Percentiles rank a stretch among this genome's conserved stretches.
These are phyloP conservation scores for Hanseniaspora gamundiae DNA, from an alignment of 1,139 yeast species.

Conservation along the genomic window DNA sequence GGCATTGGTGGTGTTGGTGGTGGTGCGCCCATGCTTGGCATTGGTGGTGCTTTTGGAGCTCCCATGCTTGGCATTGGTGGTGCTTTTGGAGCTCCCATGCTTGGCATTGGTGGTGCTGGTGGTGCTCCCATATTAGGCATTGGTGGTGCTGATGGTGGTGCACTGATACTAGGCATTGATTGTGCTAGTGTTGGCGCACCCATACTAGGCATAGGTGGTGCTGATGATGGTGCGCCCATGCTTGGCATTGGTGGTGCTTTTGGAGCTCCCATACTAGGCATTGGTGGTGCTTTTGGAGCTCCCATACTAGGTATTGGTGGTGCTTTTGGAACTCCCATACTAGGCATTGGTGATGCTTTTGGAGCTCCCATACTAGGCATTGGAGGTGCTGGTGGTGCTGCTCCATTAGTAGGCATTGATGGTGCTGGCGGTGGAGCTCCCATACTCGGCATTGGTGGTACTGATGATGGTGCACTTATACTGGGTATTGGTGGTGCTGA, in stretches of 20 bases:
- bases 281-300: constrained; percentile 18
- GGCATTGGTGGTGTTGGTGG: too few species aligned
- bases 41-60: too few species aligned
- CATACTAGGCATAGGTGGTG: constrained; percentile 4
- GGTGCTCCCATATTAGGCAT: constrained; percentile 11
- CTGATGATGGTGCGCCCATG: constrained; percentile 7
- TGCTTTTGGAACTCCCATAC: constrained; percentile 6
- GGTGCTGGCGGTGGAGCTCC: constrained; percentile 12
- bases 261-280: constrained; percentile 13
- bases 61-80: constrained; percentile 10
- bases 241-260: constrained; percentile 15
- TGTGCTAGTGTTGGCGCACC: constrained; percentile 18
- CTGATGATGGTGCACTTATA: constrained; percentile 3
- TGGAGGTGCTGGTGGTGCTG: constrained; percentile 12
- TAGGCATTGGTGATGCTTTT: constrained; percentile 13
- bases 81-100: too few species aligned
- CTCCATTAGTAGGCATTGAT: constrained; percentile 8
- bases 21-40: too few species aligned
- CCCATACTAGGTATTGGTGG: constrained; percentile 13
- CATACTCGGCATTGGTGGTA: constrained; percentile 11
- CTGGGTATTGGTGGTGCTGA: constrained; percentile 8
- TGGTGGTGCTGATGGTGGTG: constrained; percentile 12
- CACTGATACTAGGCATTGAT: constrained; percentile 7
- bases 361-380: constrained; percentile 11
- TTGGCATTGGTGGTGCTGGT: constrained; percentile 10